These are phyloP conservation scores for Coprinellus micaceus DNA, from an alignment of 768 basidiomycete species.

Conservation along the genomic window DNA sequence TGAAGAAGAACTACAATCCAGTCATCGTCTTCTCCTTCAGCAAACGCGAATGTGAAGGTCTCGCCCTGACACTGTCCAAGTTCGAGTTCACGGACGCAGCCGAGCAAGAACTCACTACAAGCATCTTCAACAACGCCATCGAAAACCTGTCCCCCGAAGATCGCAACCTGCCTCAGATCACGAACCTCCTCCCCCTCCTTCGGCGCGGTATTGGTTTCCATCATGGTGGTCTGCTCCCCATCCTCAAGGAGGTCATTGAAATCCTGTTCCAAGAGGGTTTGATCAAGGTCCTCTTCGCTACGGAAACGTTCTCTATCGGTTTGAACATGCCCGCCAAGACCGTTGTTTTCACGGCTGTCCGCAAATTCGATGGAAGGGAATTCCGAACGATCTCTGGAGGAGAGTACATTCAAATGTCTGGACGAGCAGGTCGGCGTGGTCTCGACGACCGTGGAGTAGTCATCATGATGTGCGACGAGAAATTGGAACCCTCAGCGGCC, in stretches of 20 bases:
- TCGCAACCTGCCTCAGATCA: conserved; percentile 87
- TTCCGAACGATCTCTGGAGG: conserved; percentile 91
- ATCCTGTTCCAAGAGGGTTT: conserved; percentile 98
- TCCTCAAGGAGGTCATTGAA: conserved; percentile 98
- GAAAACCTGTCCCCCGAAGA: conserved; percentile 84
- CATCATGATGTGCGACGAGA: conserved; percentile 99
- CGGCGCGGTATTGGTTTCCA: conserved; percentile 97
- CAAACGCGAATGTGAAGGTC: conserved; percentile 94
- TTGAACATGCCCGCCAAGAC: conserved; percentile 99
- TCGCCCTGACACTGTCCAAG: conserved; percentile 90
- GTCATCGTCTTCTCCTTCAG: conserved; percentile 98
- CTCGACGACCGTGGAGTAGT: conserved; percentile 98
- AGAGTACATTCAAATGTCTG: conserved; percentile 99
- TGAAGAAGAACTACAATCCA: conserved; percentile 95
- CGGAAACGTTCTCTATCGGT: conserved; percentile 97
- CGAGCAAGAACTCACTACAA: conserved; percentile 82
- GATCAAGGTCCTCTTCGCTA: conserved; percentile 97
- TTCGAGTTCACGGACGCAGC: conserved; percentile 92
- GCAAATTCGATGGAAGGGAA: conserved; percentile 95
- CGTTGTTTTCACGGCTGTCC: conserved; percentile 92
- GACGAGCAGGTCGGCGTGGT: conserved; percentile 94
- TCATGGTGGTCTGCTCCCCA: conserved; percentile 95
- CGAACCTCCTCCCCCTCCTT: conserved; percentile 86
- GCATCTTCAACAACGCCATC: conserved; percentile 94
- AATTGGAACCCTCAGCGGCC: conserved; percentile 86